Base-by-base conservation (phyloP, 1,284 basidiomycete species). In the Austropuccinia psidii region DNA sequence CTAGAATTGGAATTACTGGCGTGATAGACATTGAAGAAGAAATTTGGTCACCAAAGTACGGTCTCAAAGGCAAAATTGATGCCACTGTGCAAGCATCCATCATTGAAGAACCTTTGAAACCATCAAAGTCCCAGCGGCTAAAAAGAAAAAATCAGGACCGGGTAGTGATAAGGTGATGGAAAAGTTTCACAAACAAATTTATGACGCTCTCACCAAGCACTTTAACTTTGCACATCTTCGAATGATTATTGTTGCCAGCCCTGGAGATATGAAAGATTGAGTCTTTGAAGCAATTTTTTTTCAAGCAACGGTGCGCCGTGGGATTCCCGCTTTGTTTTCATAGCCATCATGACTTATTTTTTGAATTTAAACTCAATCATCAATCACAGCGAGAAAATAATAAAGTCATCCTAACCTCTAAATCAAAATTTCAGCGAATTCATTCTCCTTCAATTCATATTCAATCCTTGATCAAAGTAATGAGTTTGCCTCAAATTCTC, bases 51-150 rank as follows among this genome's bases (percentile, higher is more conserved):
- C 94, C 96, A 0, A 89, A 88, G 13, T 96, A 90, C 79, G 96
- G 95, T 0, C 84, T 99, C 47, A 97, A 95, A 80, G 96, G 95
- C 27, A 98, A 97, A 81, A 84, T 98, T 21, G 95, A 99, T 78
- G 94, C 90, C 0, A 92, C 89, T 4, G 87, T 97, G 0, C 86
- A 92, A 77, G 86, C 86, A 89, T 98, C 96, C 0, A 85, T 96
- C 31, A 88, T 98, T 47, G 83, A 92, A 8, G 93, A 98, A 80
- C 87, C 96, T 8, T 35, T 77, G 70, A 78, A 79, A 31, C 76
- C 78, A 89, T 99, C 76, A 90, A 93, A 35, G 87, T 93, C 0
- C 84, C 90, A 0, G 89, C 98, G 73, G 95, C 96, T 6, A 86
- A 96, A 73, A 98, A 98, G 81, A 87, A 93, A 6, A 62, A 55